These are phyloP conservation scores for Ceratopteris richardii DNA, from an alignment of 75 land plant genomes.

Conservation along the genomic window DNA sequence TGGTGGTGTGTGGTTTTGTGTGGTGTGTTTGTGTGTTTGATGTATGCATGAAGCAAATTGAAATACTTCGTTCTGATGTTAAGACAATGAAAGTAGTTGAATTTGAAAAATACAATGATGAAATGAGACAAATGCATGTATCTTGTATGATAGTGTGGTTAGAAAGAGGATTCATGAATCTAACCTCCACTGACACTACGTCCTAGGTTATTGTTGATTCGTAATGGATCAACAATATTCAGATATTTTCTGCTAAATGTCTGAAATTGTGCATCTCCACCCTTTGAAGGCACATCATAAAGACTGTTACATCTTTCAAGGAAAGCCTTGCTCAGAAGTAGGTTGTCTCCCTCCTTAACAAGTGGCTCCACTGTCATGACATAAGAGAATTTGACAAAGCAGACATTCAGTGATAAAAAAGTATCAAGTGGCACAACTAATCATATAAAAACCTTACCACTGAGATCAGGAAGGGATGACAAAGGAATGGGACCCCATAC, in stretches of 20 bases:
- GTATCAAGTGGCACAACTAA: no score
- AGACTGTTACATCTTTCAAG: constrained; percentile 41
- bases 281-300: constrained; percentile 68
- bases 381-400: no score
- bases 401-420: no score
- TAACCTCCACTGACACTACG: constrained; percentile 94
- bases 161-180: no score
- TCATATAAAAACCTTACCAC: constrained; percentile 27
- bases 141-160: no score
- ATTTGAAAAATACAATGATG: no score
- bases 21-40: no score
- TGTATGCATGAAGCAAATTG: no score
- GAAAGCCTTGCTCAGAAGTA: constrained; percentile 57
- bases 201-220: constrained; percentile 85
- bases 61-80: no score
- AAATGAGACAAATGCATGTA: no score
- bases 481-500: constrained; percentile 95
- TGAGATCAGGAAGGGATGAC: constrained; percentile 65
- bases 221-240: constrained; percentile 93
- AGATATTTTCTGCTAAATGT: constrained; percentile 68
- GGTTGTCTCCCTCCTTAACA: constrained; percentile 56
- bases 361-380: constrained; percentile 40
- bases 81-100: no score
- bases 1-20: no score
- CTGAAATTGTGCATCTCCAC: constrained; percentile 52